phyloP scores from a whole-genome alignment of 805 yeast genomes.

The Candida piceae region DNA sequence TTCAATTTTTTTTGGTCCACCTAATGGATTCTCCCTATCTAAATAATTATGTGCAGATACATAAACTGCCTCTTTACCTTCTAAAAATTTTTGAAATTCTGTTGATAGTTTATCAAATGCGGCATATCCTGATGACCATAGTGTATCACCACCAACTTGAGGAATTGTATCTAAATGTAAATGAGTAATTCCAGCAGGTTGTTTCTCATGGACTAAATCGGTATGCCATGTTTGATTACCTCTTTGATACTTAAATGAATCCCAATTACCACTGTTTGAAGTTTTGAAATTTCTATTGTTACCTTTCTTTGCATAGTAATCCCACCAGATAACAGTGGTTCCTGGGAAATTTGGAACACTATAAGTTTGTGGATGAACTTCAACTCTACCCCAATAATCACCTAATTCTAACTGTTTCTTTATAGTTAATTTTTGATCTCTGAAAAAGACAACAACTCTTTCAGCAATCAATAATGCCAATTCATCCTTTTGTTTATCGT shows the following conservation, averaged over 20 bases:
- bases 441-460: conserved; percentile 47
- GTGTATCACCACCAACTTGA: conserved; percentile 49
- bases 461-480: conserved; percentile 43
- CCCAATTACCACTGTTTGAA: conserved; percentile 18
- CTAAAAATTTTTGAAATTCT: conserved; percentile 44
- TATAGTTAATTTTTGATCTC: conserved; percentile 41
- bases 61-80: conserved; percentile 45
- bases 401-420: conserved; percentile 41
- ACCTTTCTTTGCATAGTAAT: conserved; percentile 28
- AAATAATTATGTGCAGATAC: conserved; percentile 36
- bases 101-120: conserved; percentile 54
- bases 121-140: conserved; percentile 55
- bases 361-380: conserved; percentile 33
- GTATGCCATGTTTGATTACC: conserved; percentile 42
- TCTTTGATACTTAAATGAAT: conserved; percentile 6
- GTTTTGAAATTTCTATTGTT: conserved; percentile 18
- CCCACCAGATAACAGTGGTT: conserved; percentile 38
- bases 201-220: conserved; percentile 50
- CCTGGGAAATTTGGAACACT: conserved; percentile 34
- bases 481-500: conserved; percentile 41
- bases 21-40: conserved; percentile 39
- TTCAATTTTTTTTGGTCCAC: conserved; percentile 43
- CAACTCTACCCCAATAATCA: conserved; percentile 40
- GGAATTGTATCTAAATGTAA: conserved; percentile 49
- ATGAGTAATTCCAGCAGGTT: conserved; percentile 53